Evolutionary conservation across 768 basidiomycete species (phyloP).

Genomic region (Lentinula guzmanii): DNA sequence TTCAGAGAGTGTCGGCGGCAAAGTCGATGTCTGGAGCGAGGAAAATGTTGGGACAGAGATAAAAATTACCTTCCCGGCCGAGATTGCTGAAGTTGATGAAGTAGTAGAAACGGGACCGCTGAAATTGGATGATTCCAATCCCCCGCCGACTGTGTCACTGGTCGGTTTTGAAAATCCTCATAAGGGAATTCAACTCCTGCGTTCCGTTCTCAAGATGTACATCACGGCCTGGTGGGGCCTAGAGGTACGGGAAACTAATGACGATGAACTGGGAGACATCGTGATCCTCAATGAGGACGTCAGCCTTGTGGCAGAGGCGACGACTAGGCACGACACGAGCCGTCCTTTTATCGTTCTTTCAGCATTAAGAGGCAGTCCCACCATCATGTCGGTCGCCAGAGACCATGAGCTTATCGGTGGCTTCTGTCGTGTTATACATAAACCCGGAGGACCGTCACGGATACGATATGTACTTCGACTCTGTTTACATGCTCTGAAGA

Average conservation of each 20-base stretch:
- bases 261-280: conserved; percentile 56
- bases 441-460: conserved; percentile 80
- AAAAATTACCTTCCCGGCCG: conserved; percentile 76
- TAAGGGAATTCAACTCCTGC: conserved; percentile 64
- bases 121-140: conserved; percentile 30
- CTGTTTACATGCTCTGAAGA: conserved; percentile 49
- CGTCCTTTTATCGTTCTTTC: conserved; percentile 76
- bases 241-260: conserved; percentile 27
- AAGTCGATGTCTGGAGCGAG: conserved; percentile 91
- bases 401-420: conserved; percentile 80
- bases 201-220: conserved; percentile 57
- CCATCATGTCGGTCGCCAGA: conserved; percentile 53
- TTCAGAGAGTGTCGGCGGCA: conserved; percentile 81
- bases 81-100: conserved; percentile 40
- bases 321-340: conserved; percentile 46
- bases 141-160: conserved; percentile 55
- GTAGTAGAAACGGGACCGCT: conserved; percentile 40
- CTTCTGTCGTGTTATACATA: conserved; percentile 84
- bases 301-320: conserved; percentile 48
- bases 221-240: conserved; percentile 77
- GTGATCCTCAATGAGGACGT: conserved; percentile 79
- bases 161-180: conserved; percentile 64
- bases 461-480: conserved; percentile 63
- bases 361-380: conserved; percentile 59
- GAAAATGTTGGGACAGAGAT: conserved; percentile 91